Base-by-base conservation (phyloP, 2,329 filamentous ascomycete genomes). In the Amylocarpus encephaloides region DNA sequence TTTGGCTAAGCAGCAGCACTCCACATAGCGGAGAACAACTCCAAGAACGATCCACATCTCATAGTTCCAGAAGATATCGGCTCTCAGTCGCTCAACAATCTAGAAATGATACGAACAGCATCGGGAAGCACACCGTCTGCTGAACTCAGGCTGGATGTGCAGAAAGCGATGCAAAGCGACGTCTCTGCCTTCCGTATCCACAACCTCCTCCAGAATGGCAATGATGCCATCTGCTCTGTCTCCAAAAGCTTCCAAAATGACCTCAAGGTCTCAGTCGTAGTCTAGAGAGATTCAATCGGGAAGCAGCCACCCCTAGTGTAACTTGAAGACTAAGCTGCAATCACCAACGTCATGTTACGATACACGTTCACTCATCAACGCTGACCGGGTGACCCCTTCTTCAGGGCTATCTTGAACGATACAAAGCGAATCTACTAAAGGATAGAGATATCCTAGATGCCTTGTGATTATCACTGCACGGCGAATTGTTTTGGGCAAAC, bases 21-120 rank as follows among this genome's bases (percentile, higher is more conserved):
- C 50, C 92, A 96, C 79, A 95, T 88, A 55, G 94, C 97, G 73
- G 92, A 68, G 64, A 58, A 73, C 69, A 16, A 62, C 70, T 22
- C 68, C 70, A 56, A 71, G 70, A 44, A 66, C 0, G 60, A 64
- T 43, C 50, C 66, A 3, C 70, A 72, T 48, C 57, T 64, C 34
- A 51, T 61, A 13, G 62, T 60, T 0, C 66, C 69, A 11, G 46
- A 62, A 9, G 55, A 66, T 29, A 68, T 72, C 22, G 68, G 68
- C 29, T 51, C 64, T 22, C 53, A 57, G 50, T 69, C 64, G 35
- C 63, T 71, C 33, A n/a, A 46, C 26, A 62, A 68, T 48, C 55
- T 70, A 48, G 62, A 70, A 13, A 57, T 54, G 2, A 65, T 73
- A 41, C 65, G 71, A 5, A 57, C 54, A 1, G 62, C 70, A 10